Base-by-base conservation (phyloP, 1,284 basidiomycete genomes). In the Macrocystidia cucumis region DNA sequence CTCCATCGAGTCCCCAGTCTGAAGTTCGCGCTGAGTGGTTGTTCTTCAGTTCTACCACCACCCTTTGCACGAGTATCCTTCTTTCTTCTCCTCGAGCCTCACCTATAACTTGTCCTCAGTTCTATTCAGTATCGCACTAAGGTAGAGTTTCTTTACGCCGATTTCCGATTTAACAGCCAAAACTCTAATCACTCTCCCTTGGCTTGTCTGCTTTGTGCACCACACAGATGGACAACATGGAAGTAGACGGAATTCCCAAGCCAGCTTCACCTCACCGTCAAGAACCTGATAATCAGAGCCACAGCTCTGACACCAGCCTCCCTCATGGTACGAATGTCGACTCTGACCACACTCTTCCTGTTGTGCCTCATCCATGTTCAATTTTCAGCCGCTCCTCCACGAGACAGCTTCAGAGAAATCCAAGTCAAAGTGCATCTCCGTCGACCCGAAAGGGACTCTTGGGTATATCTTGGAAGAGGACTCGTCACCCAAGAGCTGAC, bases 371-470 rank as follows among this genome's bases (percentile, higher is more conserved):
- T 14, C 6, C 13, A 39, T 29, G 37, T 44, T 32, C 38, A 27
- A 31, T n/a, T 37, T 29, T 28, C 37, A 35, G 44, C 56, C 44
- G 45, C 41, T 42, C 49, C 49, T 37, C 52, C 58, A 38, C 69
- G 69, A 43, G 78, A 80, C 41, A 65, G 58, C 43, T 79, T 84
- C 52, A 74, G 78, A 39, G 83, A 87, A 39, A 72, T 88, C 35
- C 70, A 79, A 40, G 84, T 87, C 37, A 87, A 88, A 54, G 81
- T 88, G n/a, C 84, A 88, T 50, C 78, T 86, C 45, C 69, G 84
- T 45, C 64, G 75, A 45, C 78, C 84, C 25, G 84, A 85, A 39
- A 74, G 63, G 50, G 85, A 88, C 51, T 69, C 75, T n/a, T 88
- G 84, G 84, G 63, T 73, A 13, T 88, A 88, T 47, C 69, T 87